Evolutionary conservation across 257 asterid species (phyloP).

Genomic region (Petunia secreta): DNA sequence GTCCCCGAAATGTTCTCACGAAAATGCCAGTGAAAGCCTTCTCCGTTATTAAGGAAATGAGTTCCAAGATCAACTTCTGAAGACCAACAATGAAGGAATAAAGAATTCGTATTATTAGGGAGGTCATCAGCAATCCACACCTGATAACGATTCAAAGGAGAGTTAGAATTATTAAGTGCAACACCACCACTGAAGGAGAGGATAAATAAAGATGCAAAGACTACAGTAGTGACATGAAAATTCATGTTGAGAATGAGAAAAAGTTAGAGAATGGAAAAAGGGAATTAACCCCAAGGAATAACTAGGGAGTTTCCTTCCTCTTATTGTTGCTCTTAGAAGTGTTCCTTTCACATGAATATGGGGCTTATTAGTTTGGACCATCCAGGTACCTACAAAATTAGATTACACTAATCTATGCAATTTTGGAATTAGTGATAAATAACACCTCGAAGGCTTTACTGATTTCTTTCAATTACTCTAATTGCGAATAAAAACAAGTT

Average conservation of each 20-base stretch:
- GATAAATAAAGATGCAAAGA: neutral
- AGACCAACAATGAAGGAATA: slow-evolving; percentile 22
- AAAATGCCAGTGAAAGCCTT: slow-evolving; percentile 6
- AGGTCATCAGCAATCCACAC: slow-evolving; percentile 3
- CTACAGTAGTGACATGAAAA: neutral
- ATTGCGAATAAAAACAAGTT: neutral
- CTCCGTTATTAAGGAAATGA: neutral
- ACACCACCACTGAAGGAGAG: neutral
- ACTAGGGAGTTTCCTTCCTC: too few relatives aligned
- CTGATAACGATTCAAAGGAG: neutral
- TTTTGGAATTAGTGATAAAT: neutral
- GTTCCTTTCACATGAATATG: neutral
- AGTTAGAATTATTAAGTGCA: neutral
- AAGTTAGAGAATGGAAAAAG: neutral
- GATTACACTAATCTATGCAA: neutral
- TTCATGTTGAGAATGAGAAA: neutral
- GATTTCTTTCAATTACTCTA: neutral
- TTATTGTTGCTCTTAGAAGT: neutral
- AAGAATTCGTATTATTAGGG: slow-evolving; percentile 1
- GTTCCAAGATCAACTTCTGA: slow-evolving; percentile 1
- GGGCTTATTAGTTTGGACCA: neutral
- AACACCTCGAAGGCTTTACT: neutral
- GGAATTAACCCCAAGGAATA: too few relatives aligned
- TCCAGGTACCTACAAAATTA: neutral
- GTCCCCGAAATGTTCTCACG: neutral